Conservation (phyloP, 2,329 filamentous ascomycete species). For the Aspergillus proliferans region DNA sequence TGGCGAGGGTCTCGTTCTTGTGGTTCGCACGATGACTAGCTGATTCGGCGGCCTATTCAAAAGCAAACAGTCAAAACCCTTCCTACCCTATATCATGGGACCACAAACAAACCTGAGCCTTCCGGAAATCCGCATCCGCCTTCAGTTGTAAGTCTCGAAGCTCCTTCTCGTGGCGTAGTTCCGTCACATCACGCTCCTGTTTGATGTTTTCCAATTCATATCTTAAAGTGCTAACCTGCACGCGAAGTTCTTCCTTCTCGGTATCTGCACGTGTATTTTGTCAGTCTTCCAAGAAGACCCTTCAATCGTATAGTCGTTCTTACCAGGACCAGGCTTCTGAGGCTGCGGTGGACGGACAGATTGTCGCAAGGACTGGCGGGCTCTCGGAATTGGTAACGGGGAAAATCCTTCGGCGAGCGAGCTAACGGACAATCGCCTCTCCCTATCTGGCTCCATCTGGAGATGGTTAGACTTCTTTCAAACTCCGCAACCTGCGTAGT, state of each 20-base stretch:
- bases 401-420: conserved; percentile 52
- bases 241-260: conserved; percentile 72
- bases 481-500: background rate
- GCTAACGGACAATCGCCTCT: conserved; percentile 54
- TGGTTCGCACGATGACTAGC: conserved; percentile 45
- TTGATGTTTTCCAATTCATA: conserved; percentile 84
- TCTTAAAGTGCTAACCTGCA: conserved; percentile 77
- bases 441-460: conserved; percentile 35
- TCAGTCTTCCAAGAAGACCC: background rate
- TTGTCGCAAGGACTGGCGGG: conserved; percentile 31
- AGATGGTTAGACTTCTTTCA: conserved; percentile 5
- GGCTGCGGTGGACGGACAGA: conserved; percentile 28
- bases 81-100: background rate
- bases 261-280: conserved; percentile 21
- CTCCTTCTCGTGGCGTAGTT: conserved; percentile 75
- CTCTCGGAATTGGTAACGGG: conserved; percentile 29
- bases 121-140: conserved; percentile 79
- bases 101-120: conserved; percentile 44
- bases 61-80: background rate
- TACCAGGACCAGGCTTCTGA: conserved; percentile 38
- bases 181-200: conserved; percentile 76
- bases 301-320: conserved; percentile 5
- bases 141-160: conserved; percentile 71
- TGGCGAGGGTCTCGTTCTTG: conserved; percentile 50
- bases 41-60: conserved; percentile 46